Evolutionary conservation across 768 basidiomycete genomes (phyloP).

Genomic region (Podaxis sp.): DNA sequence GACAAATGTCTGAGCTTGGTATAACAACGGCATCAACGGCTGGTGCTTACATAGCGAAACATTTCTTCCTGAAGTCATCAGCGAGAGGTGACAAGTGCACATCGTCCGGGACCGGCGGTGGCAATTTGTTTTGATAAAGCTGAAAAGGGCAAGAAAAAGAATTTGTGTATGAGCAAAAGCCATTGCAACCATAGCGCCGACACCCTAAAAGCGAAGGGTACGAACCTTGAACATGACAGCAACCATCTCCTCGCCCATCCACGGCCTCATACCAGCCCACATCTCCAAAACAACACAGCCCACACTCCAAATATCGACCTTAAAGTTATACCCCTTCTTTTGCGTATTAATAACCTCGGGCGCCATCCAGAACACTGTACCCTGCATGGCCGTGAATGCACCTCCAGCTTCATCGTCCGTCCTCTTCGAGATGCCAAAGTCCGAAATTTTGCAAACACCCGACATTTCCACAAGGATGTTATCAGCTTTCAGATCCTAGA

Average conservation of each 20-base stretch:
- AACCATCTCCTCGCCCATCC: constrained; percentile 87
- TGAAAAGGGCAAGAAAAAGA: constrained; percentile 28
- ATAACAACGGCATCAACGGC: constrained; percentile 4
- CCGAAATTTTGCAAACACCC: constrained; percentile 95
- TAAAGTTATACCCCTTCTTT: constrained; percentile 91
- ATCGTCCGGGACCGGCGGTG: constrained; percentile 88
- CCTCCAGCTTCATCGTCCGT: constrained; percentile 82
- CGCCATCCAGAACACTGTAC: constrained; percentile 99
- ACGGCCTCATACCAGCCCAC: constrained; percentile 97
- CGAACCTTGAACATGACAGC: constrained; percentile 93
- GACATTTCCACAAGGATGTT: constrained; percentile 94
- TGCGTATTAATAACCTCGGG: constrained; percentile 90
- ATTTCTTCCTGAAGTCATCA: constrained; percentile 82
- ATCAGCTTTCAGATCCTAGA: constrained; percentile 93
- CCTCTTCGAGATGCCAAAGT: constrained; percentile 98
- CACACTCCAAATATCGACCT: constrained; percentile 98
- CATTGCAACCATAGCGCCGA: not conserved
- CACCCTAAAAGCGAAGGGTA: constrained; percentile 2
- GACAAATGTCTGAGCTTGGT: constrained; percentile 14
- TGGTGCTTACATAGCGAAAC: constrained; percentile 78
- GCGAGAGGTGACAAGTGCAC: constrained; percentile 74
- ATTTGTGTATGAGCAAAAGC: constrained; percentile 2
- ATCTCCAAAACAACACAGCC: constrained; percentile 99
- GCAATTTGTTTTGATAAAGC: constrained; percentile 82
- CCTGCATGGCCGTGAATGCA: constrained; percentile 94